Conservation (phyloP, 1,284 basidiomycete species). For the Moniliophthora roreri region DNA sequence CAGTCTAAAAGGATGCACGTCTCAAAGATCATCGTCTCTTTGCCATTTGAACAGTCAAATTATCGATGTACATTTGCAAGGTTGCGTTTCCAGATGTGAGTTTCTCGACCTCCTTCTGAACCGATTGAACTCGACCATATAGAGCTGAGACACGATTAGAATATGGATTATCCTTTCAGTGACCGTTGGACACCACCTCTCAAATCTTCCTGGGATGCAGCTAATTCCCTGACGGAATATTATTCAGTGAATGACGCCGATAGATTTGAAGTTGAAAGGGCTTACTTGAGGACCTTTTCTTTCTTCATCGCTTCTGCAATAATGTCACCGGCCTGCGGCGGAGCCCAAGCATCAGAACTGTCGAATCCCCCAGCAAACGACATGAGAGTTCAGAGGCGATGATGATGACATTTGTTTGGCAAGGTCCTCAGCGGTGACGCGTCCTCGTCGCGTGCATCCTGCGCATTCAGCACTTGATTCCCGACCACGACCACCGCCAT, state of each 20-base stretch:
- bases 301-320: constrained; percentile 75
- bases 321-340: constrained; percentile 54
- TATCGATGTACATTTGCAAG: constrained; percentile 87
- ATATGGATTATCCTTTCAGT: constrained; percentile 4
- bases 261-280: constrained; percentile 25
- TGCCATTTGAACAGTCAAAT: constrained; percentile 81
- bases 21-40: constrained; percentile 52
- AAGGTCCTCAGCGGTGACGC: constrained; percentile 35
- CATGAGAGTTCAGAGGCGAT: constrained; percentile 36
- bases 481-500: constrained; percentile 18
- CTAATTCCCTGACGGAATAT: constrained; percentile 55
- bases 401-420: constrained; percentile 1
- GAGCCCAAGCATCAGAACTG: constrained; percentile 63
- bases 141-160: constrained; percentile 47
- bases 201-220: constrained; percentile 71
- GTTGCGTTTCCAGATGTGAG: constrained; percentile 77
- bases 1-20: too few species aligned
- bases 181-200: constrained; percentile 47
- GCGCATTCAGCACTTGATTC: constrained; percentile 11
- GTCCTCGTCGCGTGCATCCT: constrained; percentile 43
- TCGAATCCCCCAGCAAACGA: constrained; percentile 41
- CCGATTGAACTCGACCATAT: constrained; percentile 61
- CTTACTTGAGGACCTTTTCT: constrained; percentile 58
- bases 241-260: constrained; percentile 24
- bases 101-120: constrained; percentile 77